Evolutionary conservation across 495 filamentous ascomycete species (phyloP).

Genomic region (Aspergillus leporis): DNA sequence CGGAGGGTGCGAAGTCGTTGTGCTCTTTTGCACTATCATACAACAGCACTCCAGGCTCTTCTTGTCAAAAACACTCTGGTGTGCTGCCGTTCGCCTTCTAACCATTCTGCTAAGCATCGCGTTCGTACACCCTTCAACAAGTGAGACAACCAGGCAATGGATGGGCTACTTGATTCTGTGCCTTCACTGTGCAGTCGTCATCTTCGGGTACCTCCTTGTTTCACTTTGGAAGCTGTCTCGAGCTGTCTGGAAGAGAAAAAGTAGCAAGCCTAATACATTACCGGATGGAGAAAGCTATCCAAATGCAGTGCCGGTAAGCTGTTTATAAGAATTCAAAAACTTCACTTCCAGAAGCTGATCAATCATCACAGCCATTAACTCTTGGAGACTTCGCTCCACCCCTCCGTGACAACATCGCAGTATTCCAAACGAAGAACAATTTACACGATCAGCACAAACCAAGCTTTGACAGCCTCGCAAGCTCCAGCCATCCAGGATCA

Average conservation of each 20-base stretch:
- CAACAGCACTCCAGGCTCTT: not conserved
- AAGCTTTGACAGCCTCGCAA: not conserved
- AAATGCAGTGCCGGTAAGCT: not conserved
- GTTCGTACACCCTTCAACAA: not conserved
- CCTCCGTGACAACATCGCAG: not conserved
- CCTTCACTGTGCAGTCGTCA: not conserved
- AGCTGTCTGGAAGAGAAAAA: not conserved
- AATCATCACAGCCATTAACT: not conserved
- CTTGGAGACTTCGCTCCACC: too few species aligned
- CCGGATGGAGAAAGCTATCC: not conserved
- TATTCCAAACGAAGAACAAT: not conserved
- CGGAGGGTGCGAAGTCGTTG: not conserved
- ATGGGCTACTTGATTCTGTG: conserved; percentile 3
- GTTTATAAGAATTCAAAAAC: not conserved
- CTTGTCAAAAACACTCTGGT: not conserved
- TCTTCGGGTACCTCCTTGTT: not conserved
- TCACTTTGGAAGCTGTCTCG: not conserved
- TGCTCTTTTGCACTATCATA: not conserved
- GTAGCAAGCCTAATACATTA: not conserved
- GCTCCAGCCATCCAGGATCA: not conserved
- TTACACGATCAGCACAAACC: not conserved
- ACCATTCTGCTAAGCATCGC: not conserved
- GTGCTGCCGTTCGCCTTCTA: not conserved
- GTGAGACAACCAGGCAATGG: not conserved
- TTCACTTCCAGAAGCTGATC: too few species aligned